Base-by-base conservation (phyloP, 1,284 basidiomycete genomes). In the Stereum hirsutum region DNA sequence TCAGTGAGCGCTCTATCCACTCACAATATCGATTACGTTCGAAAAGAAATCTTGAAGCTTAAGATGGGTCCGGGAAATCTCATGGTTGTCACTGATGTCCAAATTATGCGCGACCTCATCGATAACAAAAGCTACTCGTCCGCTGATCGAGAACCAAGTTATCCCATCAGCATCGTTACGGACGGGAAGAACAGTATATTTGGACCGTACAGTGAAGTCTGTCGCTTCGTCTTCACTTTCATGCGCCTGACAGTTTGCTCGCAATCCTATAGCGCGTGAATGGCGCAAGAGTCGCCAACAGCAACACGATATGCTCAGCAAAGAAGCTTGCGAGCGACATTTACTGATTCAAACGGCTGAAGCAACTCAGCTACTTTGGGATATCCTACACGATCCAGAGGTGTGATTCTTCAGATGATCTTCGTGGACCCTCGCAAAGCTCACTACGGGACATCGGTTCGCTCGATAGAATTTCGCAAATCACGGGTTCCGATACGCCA, bases 281-380 rank as follows among this genome's bases (percentile, higher is more conserved):
- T 28, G 53, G 54, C 50, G 34, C 50, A 51, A 14, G 51, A 46
- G 14, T 66, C 63, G 65, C 55, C 57, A 39, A 41, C 49, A n/a
- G 47, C 59, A 20, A 0, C 52, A 54, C 37, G 47, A 56, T 21
- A 51, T 65, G 14, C 47, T 67, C 38, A 60, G 49, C 21, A 49
- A 43, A 24, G 49, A 59, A 40, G 52, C 54, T 17, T 53, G 47
- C 25, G 46, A 43, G n/a, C 43, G 46, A 28, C 55, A 60, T 48
- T 44, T 55, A 15, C 52, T 52, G 14, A 56, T 57, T 17, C 56
- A 59, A 45, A 46, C 47, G 3, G 60, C 60, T 1, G 65, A 66
- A 48, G 48, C 58, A 10, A 49, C 51, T 4, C 65, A 66, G 41
- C 50, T 65, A 8, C 49, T 64, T 53, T 52, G 58, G 37, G 61